Conservation (phyloP, 495 filamentous ascomycete species). For the Amphirosellinia nigrospora region DNA sequence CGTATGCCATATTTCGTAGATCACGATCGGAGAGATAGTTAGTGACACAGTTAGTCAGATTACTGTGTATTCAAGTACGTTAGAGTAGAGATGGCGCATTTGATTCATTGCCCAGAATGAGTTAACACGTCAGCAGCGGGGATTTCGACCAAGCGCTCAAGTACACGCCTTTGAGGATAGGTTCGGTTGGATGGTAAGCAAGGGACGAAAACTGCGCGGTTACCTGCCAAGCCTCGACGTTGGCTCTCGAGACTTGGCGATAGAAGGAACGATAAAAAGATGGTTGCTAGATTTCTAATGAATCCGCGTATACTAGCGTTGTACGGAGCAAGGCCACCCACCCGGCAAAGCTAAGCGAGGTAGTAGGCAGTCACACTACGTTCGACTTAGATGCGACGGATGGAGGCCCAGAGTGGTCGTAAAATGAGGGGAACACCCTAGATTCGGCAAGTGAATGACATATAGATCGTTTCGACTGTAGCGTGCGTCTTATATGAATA, state of each 20-base stretch:
- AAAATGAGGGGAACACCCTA: slow-evolving; percentile 1
- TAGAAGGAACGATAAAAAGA: neutral
- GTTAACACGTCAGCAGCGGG: neutral
- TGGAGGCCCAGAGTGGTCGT: neutral
- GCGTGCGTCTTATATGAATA: neutral
- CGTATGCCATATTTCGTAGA: neutral
- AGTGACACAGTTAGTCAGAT: neutral
- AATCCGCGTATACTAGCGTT: neutral
- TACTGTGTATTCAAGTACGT: neutral
- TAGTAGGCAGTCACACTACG: neutral
- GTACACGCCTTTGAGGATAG: neutral
- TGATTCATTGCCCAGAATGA: neutral
- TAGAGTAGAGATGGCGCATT: neutral
- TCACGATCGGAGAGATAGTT: neutral
- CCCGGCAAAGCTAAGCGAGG: slow-evolving; percentile 1
- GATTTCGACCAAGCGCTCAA: neutral
- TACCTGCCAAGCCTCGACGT: neutral
- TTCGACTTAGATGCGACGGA: neutral
- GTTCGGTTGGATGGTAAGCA: neutral
- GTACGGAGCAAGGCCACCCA: neutral
- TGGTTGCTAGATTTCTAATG: neutral
- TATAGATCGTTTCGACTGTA: neutral
- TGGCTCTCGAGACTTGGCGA: neutral
- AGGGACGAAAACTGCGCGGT: neutral
- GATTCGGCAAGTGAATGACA: neutral